Base-by-base conservation (phyloP, 345 rosid genomes). In the Heritiera littoralis region DNA sequence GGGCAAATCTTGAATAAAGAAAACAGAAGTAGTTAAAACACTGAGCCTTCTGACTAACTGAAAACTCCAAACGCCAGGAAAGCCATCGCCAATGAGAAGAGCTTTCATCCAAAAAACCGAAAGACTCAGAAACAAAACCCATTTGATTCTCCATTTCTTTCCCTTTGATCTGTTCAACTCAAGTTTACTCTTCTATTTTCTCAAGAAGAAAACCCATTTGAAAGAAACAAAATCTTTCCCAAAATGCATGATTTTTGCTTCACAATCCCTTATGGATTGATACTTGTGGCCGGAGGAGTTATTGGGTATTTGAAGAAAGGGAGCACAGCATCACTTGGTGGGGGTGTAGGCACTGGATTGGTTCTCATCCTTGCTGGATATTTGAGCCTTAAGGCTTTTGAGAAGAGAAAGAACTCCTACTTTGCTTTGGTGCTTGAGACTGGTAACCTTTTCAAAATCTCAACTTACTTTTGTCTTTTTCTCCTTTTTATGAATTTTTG, bases 161-260 rank as follows among this genome's bases (percentile, higher is more conserved):
- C n/a, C n/a, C n/a, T n/a, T n/a, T n/a, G n/a, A n/a, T 81, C 82
- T 75, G 82, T 15, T n/a, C 51, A 58, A 55, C 55, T 60, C 61
- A 73, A 38, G 11, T 73, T 55, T 38, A 54, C 76, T 40, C 64
- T 73, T 81, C 15, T 20, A 65, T 23, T 82, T 78, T 84, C 74
- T 59, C 78, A 67, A 77, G 69, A 61, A 79, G 58, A 35, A 66
- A 54, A 58, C 74, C 77, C 79, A 40, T 3, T 35, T 32, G 49
- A 46, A 40, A 63, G 86, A 40, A 41, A 8, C 7, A 18, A 38
- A 63, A 74, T 5, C 55, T 2, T 66, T 17, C 38, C 67, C 46
- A 81, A 82, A 80, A 92, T 96, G 99, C 94, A 94, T 82, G 98
- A 96, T 86, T 96, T 96, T 88, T 96, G 98, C 89, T 88, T 94